A percentile compares a stretch with the other conserved stretches of the same genome.
Evolutionary conservation across 352 stramenopile species (phyloP).

Genomic region (Saprolegnia diclina): DNA sequence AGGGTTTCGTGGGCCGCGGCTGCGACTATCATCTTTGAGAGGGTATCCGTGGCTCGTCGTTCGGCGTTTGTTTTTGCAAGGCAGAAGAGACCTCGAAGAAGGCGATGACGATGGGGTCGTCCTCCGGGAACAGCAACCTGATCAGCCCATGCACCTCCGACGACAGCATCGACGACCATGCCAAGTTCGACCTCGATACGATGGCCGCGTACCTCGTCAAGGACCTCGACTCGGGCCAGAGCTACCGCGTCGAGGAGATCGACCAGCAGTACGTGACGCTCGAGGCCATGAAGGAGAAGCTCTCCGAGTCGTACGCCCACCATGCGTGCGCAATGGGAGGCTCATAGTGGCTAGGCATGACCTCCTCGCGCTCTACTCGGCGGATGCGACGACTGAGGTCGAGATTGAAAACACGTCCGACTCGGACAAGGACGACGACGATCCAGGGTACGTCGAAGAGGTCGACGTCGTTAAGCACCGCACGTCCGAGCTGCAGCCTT

Average conservation of each 20-base stretch:
- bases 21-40: not conserved
- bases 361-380: constrained; percentile 67
- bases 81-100: not conserved
- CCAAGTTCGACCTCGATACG: constrained; percentile 16
- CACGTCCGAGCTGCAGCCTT: constrained; percentile 29
- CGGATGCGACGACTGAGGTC: constrained; percentile 74
- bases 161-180: constrained; percentile 16
- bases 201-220: constrained; percentile 58
- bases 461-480: constrained; percentile 12
- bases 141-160: constrained; percentile 16
- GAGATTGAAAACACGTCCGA: constrained; percentile 57
- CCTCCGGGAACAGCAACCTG: constrained; percentile 19
- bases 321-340: not conserved
- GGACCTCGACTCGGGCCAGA: constrained; percentile 72
- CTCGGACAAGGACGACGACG: constrained; percentile 42
- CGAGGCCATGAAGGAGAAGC: constrained; percentile 32
- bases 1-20: too few species aligned
- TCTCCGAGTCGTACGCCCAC: constrained; percentile 18
- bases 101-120: constrained; percentile 24
- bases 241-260: constrained; percentile 75
- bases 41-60: not conserved
- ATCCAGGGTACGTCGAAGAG: constrained; percentile 21
- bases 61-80: not conserved
- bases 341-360: constrained; percentile 27
- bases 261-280: constrained; percentile 78